Conservation (phyloP, 805 yeast genomes). For the Kockiozyma suomiensis region DNA sequence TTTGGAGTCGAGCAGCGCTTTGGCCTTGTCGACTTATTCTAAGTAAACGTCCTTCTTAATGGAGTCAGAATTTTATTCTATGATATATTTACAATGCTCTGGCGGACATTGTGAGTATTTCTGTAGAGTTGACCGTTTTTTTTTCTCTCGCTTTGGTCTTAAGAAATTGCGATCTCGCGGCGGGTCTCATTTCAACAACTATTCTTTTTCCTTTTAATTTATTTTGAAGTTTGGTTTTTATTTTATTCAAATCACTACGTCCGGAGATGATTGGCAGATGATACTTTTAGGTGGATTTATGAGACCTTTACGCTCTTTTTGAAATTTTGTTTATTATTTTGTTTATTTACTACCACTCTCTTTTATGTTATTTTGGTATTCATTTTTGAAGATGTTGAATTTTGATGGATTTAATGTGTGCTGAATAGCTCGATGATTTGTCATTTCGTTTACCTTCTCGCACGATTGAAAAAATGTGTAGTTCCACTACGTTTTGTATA, state of each 20-base stretch:
- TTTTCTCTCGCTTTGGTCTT: neutral
- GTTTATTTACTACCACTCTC: too few species aligned
- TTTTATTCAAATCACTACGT: neutral
- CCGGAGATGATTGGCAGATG: constrained; percentile 5
- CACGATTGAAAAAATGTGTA: too few species aligned
- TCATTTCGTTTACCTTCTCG: too few species aligned
- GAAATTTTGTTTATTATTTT: neutral
- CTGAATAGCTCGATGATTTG: neutral
- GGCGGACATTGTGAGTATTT: neutral
- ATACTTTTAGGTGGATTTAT: neutral
- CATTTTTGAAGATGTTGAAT: too few species aligned
- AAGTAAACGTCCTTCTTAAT: too few species aligned
- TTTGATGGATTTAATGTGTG: too few species aligned
- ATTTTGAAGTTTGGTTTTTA: constrained; percentile 2
- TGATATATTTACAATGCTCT: neutral
- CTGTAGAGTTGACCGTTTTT: neutral
- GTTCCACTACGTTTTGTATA: too few species aligned
- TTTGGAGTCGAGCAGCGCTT: constrained; percentile 86
- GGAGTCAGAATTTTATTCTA: too few species aligned
- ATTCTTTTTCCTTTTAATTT: neutral
- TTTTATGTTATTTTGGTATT: too few species aligned
- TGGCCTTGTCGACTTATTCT: constrained; percentile 50
- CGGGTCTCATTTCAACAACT: neutral
- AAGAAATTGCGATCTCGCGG: neutral
- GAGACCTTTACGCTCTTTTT: neutral